phyloP scores from a whole-genome alignment of 2,329 filamentous ascomycete genomes.

The Myriangium duriaei region DNA sequence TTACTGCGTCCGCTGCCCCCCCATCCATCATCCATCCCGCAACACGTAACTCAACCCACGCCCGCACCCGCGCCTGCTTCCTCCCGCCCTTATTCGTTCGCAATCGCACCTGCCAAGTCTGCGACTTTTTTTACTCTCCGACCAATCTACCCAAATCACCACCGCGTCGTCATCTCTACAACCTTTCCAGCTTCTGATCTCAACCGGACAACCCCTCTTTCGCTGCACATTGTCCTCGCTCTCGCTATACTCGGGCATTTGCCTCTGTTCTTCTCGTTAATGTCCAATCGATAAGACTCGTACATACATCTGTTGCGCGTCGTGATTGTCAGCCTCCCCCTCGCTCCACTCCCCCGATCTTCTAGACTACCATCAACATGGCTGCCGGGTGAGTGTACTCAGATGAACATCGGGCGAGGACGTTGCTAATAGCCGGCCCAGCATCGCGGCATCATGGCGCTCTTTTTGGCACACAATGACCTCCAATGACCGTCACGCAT shows the following conservation, averaged over 20 bases:
- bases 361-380: constrained; percentile 5
- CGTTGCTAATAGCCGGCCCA: constrained; percentile 10
- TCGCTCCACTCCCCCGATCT: no score
- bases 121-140: neutral
- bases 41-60: no score
- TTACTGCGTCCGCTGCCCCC: no score
- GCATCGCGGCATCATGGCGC: constrained; percentile 58
- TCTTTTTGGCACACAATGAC: constrained; percentile 86
- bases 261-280: neutral
- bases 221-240: no score
- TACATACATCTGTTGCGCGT: no score
- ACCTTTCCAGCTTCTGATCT: no score
- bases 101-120: neutral
- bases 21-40: no score
- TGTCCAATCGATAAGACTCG: neutral
- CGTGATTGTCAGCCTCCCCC: no score
- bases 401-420: no score
- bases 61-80: no score
- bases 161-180: neutral
- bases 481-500: constrained; percentile 71
- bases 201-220: no score
- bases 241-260: no score
- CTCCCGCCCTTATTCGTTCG: neutral
- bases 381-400: constrained; percentile 4
- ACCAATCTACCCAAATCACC: neutral